Evolutionary conservation across 192 early-diverging fungal genomes (phyloP).

Genomic region (Tieghemiomyces parasiticus): DNA sequence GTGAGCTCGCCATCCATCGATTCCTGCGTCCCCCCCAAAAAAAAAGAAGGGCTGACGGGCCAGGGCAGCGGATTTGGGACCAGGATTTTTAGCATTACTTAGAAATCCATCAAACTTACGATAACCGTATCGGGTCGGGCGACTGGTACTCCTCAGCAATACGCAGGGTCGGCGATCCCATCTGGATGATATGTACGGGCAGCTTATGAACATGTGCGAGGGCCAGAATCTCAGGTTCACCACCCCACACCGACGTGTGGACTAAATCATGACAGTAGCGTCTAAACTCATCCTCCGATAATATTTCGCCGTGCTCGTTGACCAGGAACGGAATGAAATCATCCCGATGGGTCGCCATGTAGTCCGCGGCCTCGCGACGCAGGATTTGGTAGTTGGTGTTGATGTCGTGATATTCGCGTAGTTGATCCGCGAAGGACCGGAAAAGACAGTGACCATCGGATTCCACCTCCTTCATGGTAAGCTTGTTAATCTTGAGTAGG

Average conservation of each 20-base stretch:
- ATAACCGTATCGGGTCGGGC: conserved; percentile 51
- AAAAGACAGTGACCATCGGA: conserved; percentile 39
- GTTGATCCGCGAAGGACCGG: conserved; percentile 77
- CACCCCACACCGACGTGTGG: conserved; percentile 80
- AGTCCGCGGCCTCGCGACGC: conserved; percentile 54
- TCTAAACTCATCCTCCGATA: conserved; percentile 27
- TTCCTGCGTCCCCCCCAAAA: conserved; percentile 1
- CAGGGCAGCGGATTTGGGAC: too few relatives aligned
- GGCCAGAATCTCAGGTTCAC: conserved; percentile 83
- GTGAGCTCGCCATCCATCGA: background rate
- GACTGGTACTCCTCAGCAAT: conserved; percentile 56
- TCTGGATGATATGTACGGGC: conserved; percentile 77
- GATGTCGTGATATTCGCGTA: conserved; percentile 34
- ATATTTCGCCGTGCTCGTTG: conserved; percentile 67
- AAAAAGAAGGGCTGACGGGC: too few relatives aligned
- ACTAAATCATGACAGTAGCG: conserved; percentile 65
- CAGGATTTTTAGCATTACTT: too few relatives aligned
- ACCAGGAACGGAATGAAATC: conserved; percentile 87
- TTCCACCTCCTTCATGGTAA: conserved; percentile 42
- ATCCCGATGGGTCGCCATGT: conserved; percentile 63
- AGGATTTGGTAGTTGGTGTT: conserved; percentile 42
- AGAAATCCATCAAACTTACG: conserved; percentile 32
- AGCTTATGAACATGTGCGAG: conserved; percentile 54
- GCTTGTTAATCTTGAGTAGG: conserved; percentile 34
- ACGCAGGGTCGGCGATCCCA: conserved; percentile 57